A percentile compares a stretch with the other conserved stretches of the same genome.
These are phyloP conservation scores for Coelastrella sp. DNA, from an alignment of 139 green algal genomes.

Conservation along the genomic window DNA sequence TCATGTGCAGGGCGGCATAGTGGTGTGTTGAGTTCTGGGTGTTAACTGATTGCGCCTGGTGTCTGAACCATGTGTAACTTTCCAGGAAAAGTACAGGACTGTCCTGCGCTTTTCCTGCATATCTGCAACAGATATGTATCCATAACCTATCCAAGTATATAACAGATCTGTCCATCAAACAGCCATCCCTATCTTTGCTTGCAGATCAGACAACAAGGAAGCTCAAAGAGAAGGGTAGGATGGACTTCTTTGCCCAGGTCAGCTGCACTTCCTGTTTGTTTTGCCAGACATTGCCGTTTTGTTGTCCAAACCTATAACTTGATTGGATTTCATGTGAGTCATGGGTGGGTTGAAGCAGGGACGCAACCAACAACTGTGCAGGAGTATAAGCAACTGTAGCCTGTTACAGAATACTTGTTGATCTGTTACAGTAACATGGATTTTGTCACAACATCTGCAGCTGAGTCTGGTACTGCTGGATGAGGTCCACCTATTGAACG, in stretches of 20 bases:
- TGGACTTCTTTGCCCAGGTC: conserved; percentile 77
- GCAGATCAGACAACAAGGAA: conserved; percentile 74
- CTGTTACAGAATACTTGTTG: background rate
- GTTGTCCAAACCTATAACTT: too few species aligned
- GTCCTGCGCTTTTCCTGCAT: too few species aligned
- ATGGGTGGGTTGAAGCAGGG: background rate
- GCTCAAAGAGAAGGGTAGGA: conserved; percentile 62
- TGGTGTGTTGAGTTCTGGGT: too few species aligned
- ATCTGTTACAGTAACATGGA: background rate
- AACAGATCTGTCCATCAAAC: too few species aligned
- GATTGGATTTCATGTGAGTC: background rate
- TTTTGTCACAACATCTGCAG: conserved; percentile 51
- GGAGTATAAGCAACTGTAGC: background rate
- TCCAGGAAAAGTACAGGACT: background rate
- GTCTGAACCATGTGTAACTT: background rate
- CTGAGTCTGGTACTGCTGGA: conserved; percentile 90
- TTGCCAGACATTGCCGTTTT: too few species aligned
- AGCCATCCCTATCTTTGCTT: background rate
- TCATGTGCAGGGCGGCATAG: too few species aligned
- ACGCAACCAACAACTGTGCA: too few species aligned
- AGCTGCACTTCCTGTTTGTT: background rate
- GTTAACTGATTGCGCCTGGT: background rate
- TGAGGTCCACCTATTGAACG: conserved; percentile 92
- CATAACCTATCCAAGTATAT: too few species aligned
- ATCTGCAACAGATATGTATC: too few species aligned